Percentiles rank a stretch among this genome's conserved stretches.
These are phyloP conservation scores for Agaricus blazei DNA, from an alignment of 768 basidiomycete species.

Conservation along the genomic window DNA sequence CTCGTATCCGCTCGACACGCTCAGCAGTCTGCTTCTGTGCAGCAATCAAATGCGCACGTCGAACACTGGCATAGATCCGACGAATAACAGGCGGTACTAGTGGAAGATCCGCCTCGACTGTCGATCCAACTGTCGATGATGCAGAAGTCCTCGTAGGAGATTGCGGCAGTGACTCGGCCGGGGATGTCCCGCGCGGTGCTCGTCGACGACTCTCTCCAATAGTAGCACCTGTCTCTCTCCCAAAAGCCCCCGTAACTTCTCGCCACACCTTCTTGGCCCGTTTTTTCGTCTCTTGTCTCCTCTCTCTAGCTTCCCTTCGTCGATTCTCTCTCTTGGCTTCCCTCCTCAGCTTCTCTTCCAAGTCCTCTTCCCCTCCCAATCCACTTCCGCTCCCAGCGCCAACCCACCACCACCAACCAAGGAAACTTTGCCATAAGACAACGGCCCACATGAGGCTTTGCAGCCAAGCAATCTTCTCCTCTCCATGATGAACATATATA, in stretches of 20 bases:
- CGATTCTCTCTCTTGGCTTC: constrained; percentile 52
- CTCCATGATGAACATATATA: constrained; percentile 75
- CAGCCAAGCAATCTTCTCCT: constrained; percentile 83
- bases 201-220: constrained; percentile 6
- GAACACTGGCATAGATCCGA: constrained; percentile 54
- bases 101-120: constrained; percentile 26
- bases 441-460: constrained; percentile 87
- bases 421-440: constrained; percentile 94
- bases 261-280: constrained; percentile 54
- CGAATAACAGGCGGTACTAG: constrained; percentile 38
- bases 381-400: constrained; percentile 80
- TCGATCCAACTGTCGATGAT: constrained; percentile 13
- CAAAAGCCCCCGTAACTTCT: constrained; percentile 52
- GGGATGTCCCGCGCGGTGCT: neutral
- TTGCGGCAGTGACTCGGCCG: neutral
- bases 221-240: neutral
- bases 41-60: constrained; percentile 68
- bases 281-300: constrained; percentile 43
- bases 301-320: constrained; percentile 40
- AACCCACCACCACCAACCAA: constrained; percentile 99
- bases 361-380: constrained; percentile 41
- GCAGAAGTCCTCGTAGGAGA: constrained; percentile 8
- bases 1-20: constrained; percentile 59
- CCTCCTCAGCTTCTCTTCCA: constrained; percentile 56
- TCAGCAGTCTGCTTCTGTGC: constrained; percentile 69